phyloP scores from a whole-genome alignment of 2,329 filamentous ascomycete genomes.

The Venturia effusa region DNA sequence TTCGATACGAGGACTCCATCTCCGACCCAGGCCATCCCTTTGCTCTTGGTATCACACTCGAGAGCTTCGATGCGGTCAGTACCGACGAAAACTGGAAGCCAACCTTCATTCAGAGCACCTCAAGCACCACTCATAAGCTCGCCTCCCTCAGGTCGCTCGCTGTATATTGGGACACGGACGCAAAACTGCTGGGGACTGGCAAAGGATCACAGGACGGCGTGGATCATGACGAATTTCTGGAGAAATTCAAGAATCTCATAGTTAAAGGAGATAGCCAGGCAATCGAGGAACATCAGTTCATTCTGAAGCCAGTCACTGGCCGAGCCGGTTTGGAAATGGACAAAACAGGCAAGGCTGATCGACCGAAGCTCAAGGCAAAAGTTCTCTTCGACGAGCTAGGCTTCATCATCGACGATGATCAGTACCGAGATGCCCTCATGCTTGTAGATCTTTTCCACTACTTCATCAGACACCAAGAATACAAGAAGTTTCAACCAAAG shows the following conservation, averaged over 20 bases:
- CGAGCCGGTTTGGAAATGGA: slow-evolving; percentile 91
- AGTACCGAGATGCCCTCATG: slow-evolving; percentile 96
- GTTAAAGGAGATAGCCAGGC: slow-evolving; percentile 52
- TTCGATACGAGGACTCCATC: slow-evolving; percentile 96
- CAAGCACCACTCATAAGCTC: slow-evolving; percentile 79
- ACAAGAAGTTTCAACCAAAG: slow-evolving; percentile 85
- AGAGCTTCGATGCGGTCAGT: slow-evolving; percentile 94
- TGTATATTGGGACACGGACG: slow-evolving; percentile 97
- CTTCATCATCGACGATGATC: slow-evolving; percentile 91
- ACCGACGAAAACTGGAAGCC: slow-evolving; percentile 93
- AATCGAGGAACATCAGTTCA: slow-evolving; percentile 67
- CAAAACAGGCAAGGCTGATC: slow-evolving; percentile 71
- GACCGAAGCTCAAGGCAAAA: slow-evolving; percentile 80
- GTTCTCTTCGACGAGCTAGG: slow-evolving; percentile 95
- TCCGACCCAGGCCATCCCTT: slow-evolving; percentile 93
- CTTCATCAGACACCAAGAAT: slow-evolving; percentile 94
- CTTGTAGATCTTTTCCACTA: slow-evolving; percentile 98
- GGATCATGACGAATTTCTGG: slow-evolving; percentile 65
- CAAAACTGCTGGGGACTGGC: slow-evolving; percentile 69
- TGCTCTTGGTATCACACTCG: slow-evolving; percentile 79
- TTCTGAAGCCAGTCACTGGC: slow-evolving; percentile 89
- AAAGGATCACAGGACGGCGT: slow-evolving; percentile 59
- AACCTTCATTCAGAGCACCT: slow-evolving; percentile 85
- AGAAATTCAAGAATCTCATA: slow-evolving; percentile 69
- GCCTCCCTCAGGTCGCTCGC: slow-evolving; percentile 82